phyloP scores from a whole-genome alignment of 2,329 filamentous ascomycete species.

The Podosphaera aphanis region DNA sequence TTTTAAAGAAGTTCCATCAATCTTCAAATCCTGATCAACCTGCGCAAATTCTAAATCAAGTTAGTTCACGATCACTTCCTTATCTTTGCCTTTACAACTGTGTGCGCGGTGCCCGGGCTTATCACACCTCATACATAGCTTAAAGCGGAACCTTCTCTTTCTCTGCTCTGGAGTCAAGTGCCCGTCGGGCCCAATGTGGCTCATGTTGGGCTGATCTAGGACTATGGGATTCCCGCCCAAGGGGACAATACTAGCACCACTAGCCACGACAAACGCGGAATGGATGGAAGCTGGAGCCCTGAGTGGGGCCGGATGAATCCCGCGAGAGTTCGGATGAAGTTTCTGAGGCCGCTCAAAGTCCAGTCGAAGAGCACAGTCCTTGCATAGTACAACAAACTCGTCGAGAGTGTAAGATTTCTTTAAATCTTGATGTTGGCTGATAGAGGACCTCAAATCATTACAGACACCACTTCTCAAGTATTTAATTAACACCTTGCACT shows the following conservation, averaged over 20 bases:
- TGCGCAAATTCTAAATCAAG: too few species aligned
- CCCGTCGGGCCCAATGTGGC: not conserved
- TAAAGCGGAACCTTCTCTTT: not conserved
- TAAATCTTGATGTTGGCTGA: not conserved
- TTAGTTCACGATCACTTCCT: not conserved
- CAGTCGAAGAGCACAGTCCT: not conserved
- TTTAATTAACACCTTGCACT: not conserved
- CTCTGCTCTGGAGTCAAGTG: not conserved
- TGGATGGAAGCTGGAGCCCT: too few species aligned
- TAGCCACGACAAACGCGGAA: too few species aligned
- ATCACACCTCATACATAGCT: not conserved
- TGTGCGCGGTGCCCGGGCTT: not conserved
- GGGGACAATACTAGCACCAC: not conserved
- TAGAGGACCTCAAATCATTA: not conserved
- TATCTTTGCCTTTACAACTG: not conserved
- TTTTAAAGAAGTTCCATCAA: not conserved
- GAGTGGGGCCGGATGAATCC: not conserved
- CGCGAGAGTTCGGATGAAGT: not conserved
- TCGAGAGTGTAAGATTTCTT: not conserved
- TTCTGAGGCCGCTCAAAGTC: not conserved
- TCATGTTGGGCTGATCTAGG: not conserved
- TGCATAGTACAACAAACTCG: not conserved
- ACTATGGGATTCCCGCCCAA: not conserved
- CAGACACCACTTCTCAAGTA: not conserved
- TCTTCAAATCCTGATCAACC: not conserved